These are phyloP conservation scores for Babesia sp. DNA, from an alignment of 169 alveolate species.

Conservation along the genomic window DNA sequence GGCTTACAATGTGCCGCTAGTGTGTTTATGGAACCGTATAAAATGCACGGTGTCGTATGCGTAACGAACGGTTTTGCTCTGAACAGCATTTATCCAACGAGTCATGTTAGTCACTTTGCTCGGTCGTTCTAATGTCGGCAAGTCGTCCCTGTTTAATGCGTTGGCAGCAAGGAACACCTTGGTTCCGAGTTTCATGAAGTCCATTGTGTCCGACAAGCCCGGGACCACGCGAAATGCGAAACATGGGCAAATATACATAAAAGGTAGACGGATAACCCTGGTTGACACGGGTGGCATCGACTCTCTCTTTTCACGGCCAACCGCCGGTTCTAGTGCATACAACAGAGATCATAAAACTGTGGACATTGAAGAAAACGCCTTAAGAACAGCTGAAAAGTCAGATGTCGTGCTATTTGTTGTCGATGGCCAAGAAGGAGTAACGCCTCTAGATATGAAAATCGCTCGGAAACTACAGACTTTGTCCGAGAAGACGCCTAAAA, in stretches of 20 bases:
- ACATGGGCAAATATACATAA: constrained; percentile 69
- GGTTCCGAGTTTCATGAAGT: constrained; percentile 36
- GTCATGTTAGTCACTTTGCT: constrained; percentile 66
- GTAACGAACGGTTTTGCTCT: not conserved
- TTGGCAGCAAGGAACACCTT: constrained; percentile 48
- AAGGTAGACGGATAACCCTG: constrained; percentile 69
- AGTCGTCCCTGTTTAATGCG: constrained; percentile 76
- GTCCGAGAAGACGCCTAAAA: constrained; percentile 20
- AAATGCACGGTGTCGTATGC: not conserved
- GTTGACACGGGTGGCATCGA: constrained; percentile 79
- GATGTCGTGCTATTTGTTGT: constrained; percentile 72
- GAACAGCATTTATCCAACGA: too few species aligned
- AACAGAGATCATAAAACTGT: not conserved
- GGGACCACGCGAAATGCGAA: constrained; percentile 70
- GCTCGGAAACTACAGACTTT: constrained; percentile 56
- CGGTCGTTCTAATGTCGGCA: constrained; percentile 81
- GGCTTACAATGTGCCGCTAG: too few species aligned
- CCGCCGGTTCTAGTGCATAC: not conserved
- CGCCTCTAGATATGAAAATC: constrained; percentile 73
- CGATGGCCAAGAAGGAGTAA: constrained; percentile 77
- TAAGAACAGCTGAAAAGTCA: constrained; percentile 65
- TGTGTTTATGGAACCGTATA: too few species aligned
- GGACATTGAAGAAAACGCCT: constrained; percentile 55
- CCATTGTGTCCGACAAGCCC: constrained; percentile 55
- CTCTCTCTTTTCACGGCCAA: constrained; percentile 32